Evolutionary conservation across 164 flowering plant species (phyloP).

Genomic region (Malania oleifera): DNA sequence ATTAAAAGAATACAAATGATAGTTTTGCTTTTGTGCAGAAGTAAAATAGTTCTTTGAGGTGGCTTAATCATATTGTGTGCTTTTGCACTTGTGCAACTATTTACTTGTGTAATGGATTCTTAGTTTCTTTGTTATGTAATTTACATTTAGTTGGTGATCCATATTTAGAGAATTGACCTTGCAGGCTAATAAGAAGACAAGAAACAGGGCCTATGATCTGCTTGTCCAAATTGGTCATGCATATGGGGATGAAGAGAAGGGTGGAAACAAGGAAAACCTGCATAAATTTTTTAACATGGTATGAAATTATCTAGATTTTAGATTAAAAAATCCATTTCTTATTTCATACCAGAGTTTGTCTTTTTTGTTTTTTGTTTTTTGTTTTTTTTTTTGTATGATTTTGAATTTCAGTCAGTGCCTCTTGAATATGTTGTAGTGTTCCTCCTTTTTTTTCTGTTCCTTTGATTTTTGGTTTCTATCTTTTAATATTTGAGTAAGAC

Average conservation of each 20-base stretch:
- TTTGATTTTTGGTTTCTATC: neutral
- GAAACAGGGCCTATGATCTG: constrained; percentile 92
- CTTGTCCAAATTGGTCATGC: constrained; percentile 94
- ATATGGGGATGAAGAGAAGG: constrained; percentile 77
- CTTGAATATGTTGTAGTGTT: neutral
- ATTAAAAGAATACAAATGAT: no score
- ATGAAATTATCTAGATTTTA: constrained; percentile 6
- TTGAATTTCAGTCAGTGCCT: no score
- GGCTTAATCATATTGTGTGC: neutral
- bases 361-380: no score
- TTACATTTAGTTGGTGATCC: no score
- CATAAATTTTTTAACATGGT: constrained; percentile 77
- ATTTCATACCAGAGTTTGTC: no score
- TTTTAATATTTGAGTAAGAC: no score
- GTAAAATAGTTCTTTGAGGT: no score
- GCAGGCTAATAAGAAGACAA: constrained; percentile 88
- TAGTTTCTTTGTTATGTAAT: no score
- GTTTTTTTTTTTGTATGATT: no score
- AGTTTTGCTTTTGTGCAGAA: no score
- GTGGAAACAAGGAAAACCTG: constrained; percentile 69
- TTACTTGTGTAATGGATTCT: no score
- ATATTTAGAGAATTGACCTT: constrained; percentile 4
- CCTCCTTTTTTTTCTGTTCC: neutral
- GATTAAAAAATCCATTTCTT: neutral
- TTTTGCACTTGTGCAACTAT: neutral